These are phyloP conservation scores for Cucurbita pepo DNA, from an alignment of 306 rosid species.

Conservation along the genomic window DNA sequence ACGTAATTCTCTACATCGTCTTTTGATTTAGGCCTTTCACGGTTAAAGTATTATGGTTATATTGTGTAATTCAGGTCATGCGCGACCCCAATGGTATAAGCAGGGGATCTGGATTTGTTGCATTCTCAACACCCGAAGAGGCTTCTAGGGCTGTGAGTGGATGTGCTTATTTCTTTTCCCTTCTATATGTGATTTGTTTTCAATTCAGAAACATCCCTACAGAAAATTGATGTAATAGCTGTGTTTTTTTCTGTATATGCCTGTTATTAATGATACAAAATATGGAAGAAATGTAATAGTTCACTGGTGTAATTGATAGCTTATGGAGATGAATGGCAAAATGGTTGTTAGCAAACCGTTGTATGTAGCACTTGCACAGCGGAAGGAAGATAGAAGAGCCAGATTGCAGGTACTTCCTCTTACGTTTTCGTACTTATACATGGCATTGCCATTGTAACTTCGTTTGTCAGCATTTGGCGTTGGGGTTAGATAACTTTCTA, in stretches of 20 bases:
- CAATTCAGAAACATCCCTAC: background rate
- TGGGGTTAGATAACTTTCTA: background rate
- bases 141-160: slow-evolving; percentile 25
- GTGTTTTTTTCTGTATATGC: background rate
- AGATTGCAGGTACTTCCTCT: slow-evolving; percentile 71
- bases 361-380: slow-evolving; percentile 90
- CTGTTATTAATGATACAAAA: background rate
- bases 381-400: slow-evolving; percentile 97
- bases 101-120: slow-evolving; percentile 28
- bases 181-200: background rate
- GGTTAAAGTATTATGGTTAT: background rate
- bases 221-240: background rate
- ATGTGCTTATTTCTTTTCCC: background rate
- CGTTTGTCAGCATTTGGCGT: background rate
- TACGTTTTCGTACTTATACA: background rate
- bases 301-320: slow-evolving; percentile 24
- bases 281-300: background rate
- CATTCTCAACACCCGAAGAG: slow-evolving; percentile 24
- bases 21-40: background rate
- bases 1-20: background rate
- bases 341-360: slow-evolving; percentile 88
- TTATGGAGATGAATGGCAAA: slow-evolving; percentile 83
- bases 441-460: background rate
- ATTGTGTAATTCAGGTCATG: slow-evolving; percentile 13
- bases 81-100: slow-evolving; percentile 24